Evolutionary conservation across 495 filamentous ascomycete genomes (phyloP), one percentile per base, ranked within the genome.

Genomic region (Parachaetomium inaequale): DNA sequence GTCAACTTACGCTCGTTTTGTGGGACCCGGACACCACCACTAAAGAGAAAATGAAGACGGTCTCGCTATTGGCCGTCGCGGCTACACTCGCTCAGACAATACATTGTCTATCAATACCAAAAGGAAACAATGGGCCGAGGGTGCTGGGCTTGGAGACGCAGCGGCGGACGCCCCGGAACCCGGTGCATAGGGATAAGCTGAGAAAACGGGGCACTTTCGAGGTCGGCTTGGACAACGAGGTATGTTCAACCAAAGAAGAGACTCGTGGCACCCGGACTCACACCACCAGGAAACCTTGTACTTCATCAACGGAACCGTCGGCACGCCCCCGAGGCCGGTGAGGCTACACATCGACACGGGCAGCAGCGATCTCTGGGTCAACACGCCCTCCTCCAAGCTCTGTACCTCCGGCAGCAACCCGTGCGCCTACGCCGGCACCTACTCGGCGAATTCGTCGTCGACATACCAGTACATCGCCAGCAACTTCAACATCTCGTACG

Each of bases 401-500:
- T 96, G 92, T 67, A 59, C 69, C 8, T 62, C 67, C 3, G 61
- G 61, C 8, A 59, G 59, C 0, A 64, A 80, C 14, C 80, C 82
- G 11, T 93, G 89, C 66, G 60, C 66, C 12, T 70, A 64, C 23
- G 82, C 83, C 12, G 90, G 89, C 15, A 86, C 88, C 10, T 94
- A 91, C 71, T 66, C 83, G 53, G 79, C 88, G n/a, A 90, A 88
- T 67, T 72, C 76, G 0, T 96, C 93, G 3, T 89, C 88, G n/a
- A 88, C 93, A 0, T 95, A 92, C 74, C 67, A 83, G 56, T 93
- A 85, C 69, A 74, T 96, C 42, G 85, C 84, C 34, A 85, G 81
- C 64, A 82, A 89, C 64, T 98, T 98, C 78, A 89, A 93, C 67
- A 97, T 98, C 60, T 85, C 85, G 10, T 98, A 98, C 70, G 90